These are phyloP conservation scores for Nemania serpens DNA, from an alignment of 2,329 filamentous ascomycete genomes.

Conservation along the genomic window DNA sequence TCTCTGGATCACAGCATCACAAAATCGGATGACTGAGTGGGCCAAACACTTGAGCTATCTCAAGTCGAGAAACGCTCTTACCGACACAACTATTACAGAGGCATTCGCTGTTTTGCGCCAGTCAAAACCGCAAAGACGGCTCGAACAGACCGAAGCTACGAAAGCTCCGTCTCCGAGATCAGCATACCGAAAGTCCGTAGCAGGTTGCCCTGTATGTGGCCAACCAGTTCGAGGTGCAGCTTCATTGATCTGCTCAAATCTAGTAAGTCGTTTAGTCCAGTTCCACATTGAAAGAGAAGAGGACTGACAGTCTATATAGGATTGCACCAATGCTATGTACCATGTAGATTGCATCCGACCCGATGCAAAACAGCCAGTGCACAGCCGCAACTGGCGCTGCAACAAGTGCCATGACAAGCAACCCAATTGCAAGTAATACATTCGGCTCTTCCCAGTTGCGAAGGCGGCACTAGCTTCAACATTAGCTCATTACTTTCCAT, in stretches of 20 bases:
- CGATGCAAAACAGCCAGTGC: slow-evolving; percentile 44
- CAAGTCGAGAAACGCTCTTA: slow-evolving; percentile 53
- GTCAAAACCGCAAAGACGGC: slow-evolving; percentile 43
- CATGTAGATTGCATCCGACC: slow-evolving; percentile 53
- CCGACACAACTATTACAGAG: slow-evolving; percentile 49
- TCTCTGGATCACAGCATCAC: slow-evolving; percentile 55
- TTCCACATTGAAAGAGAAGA: not conserved
- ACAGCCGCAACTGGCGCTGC: slow-evolving; percentile 49
- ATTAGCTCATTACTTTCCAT: not conserved
- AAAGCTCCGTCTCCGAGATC: slow-evolving; percentile 35
- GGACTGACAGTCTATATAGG: slow-evolving; percentile 22
- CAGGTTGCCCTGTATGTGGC: slow-evolving; percentile 54
- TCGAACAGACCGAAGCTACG: slow-evolving; percentile 32
- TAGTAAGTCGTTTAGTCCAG: slow-evolving; percentile 45
- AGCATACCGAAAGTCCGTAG: slow-evolving; percentile 49
- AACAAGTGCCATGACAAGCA: slow-evolving; percentile 45
- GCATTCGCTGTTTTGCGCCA: slow-evolving; percentile 51
- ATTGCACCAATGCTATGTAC: slow-evolving; percentile 51
- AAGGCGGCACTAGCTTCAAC: not conserved
- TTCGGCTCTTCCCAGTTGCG: not conserved
- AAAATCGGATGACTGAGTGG: slow-evolving; percentile 57
- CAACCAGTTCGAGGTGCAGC: slow-evolving; percentile 53
- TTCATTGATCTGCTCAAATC: slow-evolving; percentile 55
- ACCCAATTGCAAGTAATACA: slow-evolving; percentile 1
- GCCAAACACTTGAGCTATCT: slow-evolving; percentile 59